Percentiles rank a stretch among this genome's conserved stretches.
phyloP scores from a whole-genome alignment of 2,329 filamentous ascomycete species.

The Aureobasidium sp. region DNA sequence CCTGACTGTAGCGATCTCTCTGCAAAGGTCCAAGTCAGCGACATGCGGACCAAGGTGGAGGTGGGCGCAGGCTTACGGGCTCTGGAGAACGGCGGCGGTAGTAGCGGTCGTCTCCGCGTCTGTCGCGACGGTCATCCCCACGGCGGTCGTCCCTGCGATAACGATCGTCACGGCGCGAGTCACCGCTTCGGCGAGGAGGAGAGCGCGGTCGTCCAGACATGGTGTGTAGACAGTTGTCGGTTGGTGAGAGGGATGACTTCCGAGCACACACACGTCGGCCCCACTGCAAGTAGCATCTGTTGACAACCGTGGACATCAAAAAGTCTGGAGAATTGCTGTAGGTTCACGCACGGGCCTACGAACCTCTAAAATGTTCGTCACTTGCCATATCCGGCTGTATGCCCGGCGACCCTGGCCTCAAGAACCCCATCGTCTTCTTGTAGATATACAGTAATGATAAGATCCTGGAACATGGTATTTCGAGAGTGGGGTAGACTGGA shows the following conservation, averaged over 20 bases:
- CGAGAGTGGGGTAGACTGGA: too few relatives aligned
- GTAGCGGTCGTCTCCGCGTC: conserved; percentile 4
- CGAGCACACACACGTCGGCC: too few relatives aligned
- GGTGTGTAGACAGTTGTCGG: background rate
- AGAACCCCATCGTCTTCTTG: too few relatives aligned
- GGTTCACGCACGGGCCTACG: too few relatives aligned
- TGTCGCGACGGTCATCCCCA: background rate
- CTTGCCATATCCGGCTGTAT: too few relatives aligned
- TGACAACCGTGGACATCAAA: too few relatives aligned
- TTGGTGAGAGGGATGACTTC: background rate
- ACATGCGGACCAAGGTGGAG: conserved; percentile 16
- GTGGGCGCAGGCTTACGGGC: conserved; percentile 21
- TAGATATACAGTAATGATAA: too few relatives aligned
- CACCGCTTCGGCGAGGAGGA: conserved; percentile 11
- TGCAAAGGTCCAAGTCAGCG: conserved; percentile 38
- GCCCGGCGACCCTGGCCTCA: too few relatives aligned
- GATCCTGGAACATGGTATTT: too few relatives aligned
- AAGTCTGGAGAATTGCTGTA: too few relatives aligned
- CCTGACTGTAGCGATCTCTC: conserved; percentile 33
- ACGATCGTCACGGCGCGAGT: conserved; percentile 15
- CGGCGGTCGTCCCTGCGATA: conserved; percentile 18
- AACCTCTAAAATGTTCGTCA: too few relatives aligned
- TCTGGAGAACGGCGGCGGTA: conserved; percentile 48
- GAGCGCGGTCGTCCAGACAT: conserved; percentile 13
- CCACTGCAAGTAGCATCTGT: too few relatives aligned